Base-by-base conservation (phyloP, 176 grass and related monocot genomes). In the Aegilops sharonensis region DNA sequence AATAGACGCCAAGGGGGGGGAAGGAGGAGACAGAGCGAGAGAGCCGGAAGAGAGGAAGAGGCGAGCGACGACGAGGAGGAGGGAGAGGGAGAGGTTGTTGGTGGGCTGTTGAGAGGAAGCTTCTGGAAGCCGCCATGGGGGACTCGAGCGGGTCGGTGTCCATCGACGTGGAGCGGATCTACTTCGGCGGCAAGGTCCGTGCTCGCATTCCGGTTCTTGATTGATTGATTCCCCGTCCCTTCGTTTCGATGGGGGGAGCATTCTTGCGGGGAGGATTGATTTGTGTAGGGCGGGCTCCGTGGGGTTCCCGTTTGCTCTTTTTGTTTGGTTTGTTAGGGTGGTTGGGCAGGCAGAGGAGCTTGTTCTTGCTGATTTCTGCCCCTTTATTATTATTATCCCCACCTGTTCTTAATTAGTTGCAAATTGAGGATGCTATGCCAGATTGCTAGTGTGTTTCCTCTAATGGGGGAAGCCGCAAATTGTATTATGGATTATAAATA, bases 121-220 rank as follows among this genome's bases (percentile, higher is more conserved):
- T 72, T 85, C 64, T 29, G 0, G 64, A 88, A 77, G 72, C 71
- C 47, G 72, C 50, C 75, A 98, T 98, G 96, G 88, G 90, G 74
- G 96, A 98, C 64, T 98, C 96, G 24, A 98, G 96, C 76, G 86
- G 90, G 37, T 98, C 96, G 43, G 91, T 98, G 52, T 95, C 91
- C 8, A 31, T 98, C 21, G 96, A 95, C 84, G 88, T 94, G 76
- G 96, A 95, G 84, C 84, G 93, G 85, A 80, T 98, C 86, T 95
- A 91, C 78, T 95, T 98, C 64, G 92, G 96, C 57, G 96, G 93
- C 89, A 89, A 94, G 96, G 96, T 98, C 52, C 63, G 78, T 90
- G 61, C 72, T 81, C 23, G 4, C 24, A 24, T 62, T 54, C 80
- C 69, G 64, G 47, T 89, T 71, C 66, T 70, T 65, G 42, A 2